Percentiles rank a stretch among this genome's conserved stretches.
These are phyloP conservation scores for Phytophthora pisi DNA, from an alignment of 352 stramenopile species.

Conservation along the genomic window DNA sequence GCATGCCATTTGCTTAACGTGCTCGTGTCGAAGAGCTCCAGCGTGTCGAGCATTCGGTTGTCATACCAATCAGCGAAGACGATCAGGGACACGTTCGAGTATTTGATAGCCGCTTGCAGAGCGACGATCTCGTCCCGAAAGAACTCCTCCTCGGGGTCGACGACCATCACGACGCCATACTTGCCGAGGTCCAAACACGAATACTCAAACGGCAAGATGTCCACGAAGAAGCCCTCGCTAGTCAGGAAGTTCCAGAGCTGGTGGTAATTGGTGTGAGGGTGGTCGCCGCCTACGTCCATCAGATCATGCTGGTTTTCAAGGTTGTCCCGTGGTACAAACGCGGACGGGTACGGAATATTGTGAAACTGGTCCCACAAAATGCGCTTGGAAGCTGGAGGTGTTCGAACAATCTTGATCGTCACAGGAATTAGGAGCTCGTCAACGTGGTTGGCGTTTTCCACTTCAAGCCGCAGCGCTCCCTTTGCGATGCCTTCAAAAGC, in stretches of 20 bases:
- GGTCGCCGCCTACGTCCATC: slow-evolving; percentile 80
- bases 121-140: slow-evolving; percentile 68
- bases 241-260: slow-evolving; percentile 80
- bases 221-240: slow-evolving; percentile 70
- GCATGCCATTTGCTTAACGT: slow-evolving; percentile 82
- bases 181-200: slow-evolving; percentile 68
- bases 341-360: slow-evolving; percentile 87
- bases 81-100: slow-evolving; percentile 71
- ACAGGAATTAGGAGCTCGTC: slow-evolving; percentile 56
- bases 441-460: slow-evolving; percentile 50
- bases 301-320: slow-evolving; percentile 67
- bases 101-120: slow-evolving; percentile 63
- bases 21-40: slow-evolving; percentile 85
- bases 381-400: slow-evolving; percentile 46
- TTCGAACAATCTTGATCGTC: slow-evolving; percentile 54
- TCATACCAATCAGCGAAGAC: slow-evolving; percentile 88
- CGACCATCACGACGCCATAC: slow-evolving; percentile 82
- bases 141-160: slow-evolving; percentile 86
- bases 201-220: slow-evolving; percentile 83
- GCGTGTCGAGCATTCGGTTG: slow-evolving; percentile 53
- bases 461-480: slow-evolving; percentile 47
- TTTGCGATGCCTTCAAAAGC: slow-evolving; percentile 45
- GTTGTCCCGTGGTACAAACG: slow-evolving; percentile 81
- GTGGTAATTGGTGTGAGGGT: slow-evolving; percentile 88
- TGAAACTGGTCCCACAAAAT: slow-evolving; percentile 91